Evolutionary conservation across 208 protist species (phyloP).

Genomic region (Leishmania aethiopica): DNA sequence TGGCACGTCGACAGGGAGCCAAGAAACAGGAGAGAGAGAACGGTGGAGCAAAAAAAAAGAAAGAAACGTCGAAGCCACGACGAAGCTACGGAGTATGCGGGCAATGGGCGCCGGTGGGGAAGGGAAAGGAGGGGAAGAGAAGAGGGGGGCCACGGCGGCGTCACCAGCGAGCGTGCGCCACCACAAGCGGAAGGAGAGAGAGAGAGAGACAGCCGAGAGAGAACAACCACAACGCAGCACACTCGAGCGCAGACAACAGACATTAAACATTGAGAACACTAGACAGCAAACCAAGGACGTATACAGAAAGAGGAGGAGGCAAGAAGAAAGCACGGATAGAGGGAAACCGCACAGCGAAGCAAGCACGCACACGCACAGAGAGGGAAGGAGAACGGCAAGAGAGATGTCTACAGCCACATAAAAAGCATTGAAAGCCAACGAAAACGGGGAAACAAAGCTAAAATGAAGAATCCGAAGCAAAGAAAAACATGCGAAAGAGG

Average conservation of each 20-base stretch:
- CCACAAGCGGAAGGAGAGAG: neutral
- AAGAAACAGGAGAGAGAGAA: neutral
- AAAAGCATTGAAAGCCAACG: neutral
- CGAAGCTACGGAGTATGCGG: neutral
- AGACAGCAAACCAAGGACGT: neutral
- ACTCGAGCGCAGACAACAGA: neutral
- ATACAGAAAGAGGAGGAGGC: neutral
- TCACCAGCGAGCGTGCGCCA: neutral
- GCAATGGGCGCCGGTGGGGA: neutral
- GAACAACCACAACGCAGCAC: neutral
- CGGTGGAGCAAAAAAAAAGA: neutral
- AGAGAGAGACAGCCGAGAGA: neutral
- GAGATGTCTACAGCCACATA: neutral
- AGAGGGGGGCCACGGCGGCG: neutral
- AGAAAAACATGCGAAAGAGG: neutral
- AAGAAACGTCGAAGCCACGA: constrained; percentile 17
- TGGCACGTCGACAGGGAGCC: neutral
- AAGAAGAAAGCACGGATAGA: neutral
- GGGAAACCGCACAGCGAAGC: neutral
- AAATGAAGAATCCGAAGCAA: neutral
- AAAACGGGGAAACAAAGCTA: neutral
- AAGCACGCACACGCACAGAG: neutral
- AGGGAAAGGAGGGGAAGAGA: neutral
- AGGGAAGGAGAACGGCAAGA: neutral
- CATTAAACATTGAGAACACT: neutral